Evolutionary conservation across 1,284 basidiomycete genomes (phyloP), one percentile per base, ranked within the genome.

Genomic region (Tylopilus microsporus): DNA sequence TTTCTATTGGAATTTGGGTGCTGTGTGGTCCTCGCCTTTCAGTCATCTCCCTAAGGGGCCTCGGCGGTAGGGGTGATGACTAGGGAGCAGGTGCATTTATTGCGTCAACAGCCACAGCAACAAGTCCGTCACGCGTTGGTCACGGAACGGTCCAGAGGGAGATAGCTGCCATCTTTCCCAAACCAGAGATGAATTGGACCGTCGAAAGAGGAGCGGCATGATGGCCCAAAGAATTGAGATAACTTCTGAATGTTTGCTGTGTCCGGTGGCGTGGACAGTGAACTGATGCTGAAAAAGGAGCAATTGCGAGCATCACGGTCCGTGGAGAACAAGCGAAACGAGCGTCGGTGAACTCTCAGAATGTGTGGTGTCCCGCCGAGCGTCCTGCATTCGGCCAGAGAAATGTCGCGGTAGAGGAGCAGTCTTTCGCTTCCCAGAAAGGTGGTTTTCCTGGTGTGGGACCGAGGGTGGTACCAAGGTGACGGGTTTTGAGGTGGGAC

Each of bases 341-440:
- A 64, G 1, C 2, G 49, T 56, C 16, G 58, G 57, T 13, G 65
- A 59, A 16, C n/a, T 45, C 18, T 65, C 59, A 15, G 59, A 68
- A 0, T 49, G 52, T 15, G 64, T 45, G 6, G 48, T 39, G 36
- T 58, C 56, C 41, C 56, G 58, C 34, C 1, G 1, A 21, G 25
- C 15, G 11, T 49, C 49, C 19, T 12, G 43, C n/a, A 5, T 37
- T 47, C 46, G 62, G 18, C 21, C 25, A 0, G 64, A 48, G 30
- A 52, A 52, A 52, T 50, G 52, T 21, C 15, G 59, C 0, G 59
- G 64, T 25, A 70, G 32, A 0, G 55, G 55, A 4, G 43, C 25
- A 37, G 25, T 58, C 52, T 63, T 69, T 16, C 58, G 58, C 15
- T 41, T 41, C 39, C 16, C 39, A 16, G 3, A 3, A 9, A 21